Evolutionary conservation across 768 basidiomycete genomes (phyloP).

Genomic region (Lenzites betulinus): DNA sequence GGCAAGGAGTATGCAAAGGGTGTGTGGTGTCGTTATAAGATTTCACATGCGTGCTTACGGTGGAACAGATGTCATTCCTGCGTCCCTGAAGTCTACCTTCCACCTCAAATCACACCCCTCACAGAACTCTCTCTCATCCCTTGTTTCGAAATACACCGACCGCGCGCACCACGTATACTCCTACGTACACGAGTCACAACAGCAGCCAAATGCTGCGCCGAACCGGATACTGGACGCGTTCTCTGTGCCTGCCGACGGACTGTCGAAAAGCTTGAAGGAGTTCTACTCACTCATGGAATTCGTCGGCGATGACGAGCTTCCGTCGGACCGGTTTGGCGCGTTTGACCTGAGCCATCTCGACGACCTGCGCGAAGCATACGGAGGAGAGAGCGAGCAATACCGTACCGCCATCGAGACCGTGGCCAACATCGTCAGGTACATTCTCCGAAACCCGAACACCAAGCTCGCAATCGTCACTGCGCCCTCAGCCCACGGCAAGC

Average conservation of each 20-base stretch:
- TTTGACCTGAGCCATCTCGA: slow-evolving; percentile 57
- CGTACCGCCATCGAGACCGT: slow-evolving; percentile 44
- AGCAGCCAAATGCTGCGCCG: slow-evolving; percentile 32
- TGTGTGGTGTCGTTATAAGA: slow-evolving; percentile 30
- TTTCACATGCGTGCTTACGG: not conserved
- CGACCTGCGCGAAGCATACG: slow-evolving; percentile 48
- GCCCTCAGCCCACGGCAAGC: slow-evolving; percentile 36
- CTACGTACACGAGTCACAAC: slow-evolving; percentile 48
- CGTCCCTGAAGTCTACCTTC: slow-evolving; percentile 51
- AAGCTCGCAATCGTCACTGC: slow-evolving; percentile 58
- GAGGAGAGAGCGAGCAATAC: slow-evolving; percentile 58
- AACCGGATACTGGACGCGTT: slow-evolving; percentile 41
- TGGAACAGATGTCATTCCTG: slow-evolving; percentile 56
- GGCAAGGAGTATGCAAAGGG: slow-evolving; percentile 58
- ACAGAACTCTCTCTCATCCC: slow-evolving; percentile 46
- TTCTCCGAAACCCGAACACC: slow-evolving; percentile 42
- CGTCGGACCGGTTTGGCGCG: slow-evolving; percentile 55
- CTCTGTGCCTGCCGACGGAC: slow-evolving; percentile 41
- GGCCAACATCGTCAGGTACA: slow-evolving; percentile 49
- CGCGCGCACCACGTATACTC: slow-evolving; percentile 61
- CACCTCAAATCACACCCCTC: slow-evolving; percentile 36
- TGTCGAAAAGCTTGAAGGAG: slow-evolving; percentile 43
- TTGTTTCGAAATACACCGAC: slow-evolving; percentile 58
- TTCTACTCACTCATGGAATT: slow-evolving; percentile 54
- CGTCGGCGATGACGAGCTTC: slow-evolving; percentile 47